phyloP scores from a whole-genome alignment of 257 asterid genomes.

The Solanum chiquidenum region DNA sequence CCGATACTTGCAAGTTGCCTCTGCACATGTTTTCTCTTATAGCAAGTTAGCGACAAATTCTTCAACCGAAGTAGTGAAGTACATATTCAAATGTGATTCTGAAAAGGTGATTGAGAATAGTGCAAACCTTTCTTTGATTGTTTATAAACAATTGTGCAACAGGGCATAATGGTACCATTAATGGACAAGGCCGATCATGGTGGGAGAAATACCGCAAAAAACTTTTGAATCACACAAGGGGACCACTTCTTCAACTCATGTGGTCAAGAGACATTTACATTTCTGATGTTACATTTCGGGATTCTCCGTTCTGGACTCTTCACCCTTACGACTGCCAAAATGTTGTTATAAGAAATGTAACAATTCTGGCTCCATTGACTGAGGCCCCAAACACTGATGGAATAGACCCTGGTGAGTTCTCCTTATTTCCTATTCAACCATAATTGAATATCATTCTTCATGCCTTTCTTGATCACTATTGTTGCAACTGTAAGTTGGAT shows the following conservation, averaged over 20 bases:
- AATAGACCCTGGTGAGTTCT: slow-evolving; percentile 77
- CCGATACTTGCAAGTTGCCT: neutral
- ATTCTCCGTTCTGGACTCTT: slow-evolving; percentile 90
- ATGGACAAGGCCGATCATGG: slow-evolving; percentile 89
- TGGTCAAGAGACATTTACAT: slow-evolving; percentile 83
- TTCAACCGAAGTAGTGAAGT: neutral
- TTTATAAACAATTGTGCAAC: slow-evolving; percentile 16
- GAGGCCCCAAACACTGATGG: slow-evolving; percentile 96
- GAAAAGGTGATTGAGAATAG: neutral
- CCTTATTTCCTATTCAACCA: neutral
- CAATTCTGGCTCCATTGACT: slow-evolving; percentile 77
- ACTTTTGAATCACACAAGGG: slow-evolving; percentile 69
- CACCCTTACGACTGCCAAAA: slow-evolving; percentile 93
- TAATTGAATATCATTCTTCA: neutral
- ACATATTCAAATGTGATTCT: neutral
- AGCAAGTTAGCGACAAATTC: neutral
- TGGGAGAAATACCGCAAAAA: slow-evolving; percentile 65
- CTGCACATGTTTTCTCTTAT: neutral
- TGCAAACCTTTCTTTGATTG: neutral
- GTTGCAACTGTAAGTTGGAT: neutral
- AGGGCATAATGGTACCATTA: slow-evolving; percentile 88
- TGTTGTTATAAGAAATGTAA: slow-evolving; percentile 56
- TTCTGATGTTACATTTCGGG: slow-evolving; percentile 65
- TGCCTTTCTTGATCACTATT: neutral
- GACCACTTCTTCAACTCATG: slow-evolving; percentile 90